A percentile compares a stretch with the other conserved stretches of the same genome.
Evolutionary conservation across 2,329 filamentous ascomycete genomes (phyloP).

Genomic region (Biscogniauxia sp.): DNA sequence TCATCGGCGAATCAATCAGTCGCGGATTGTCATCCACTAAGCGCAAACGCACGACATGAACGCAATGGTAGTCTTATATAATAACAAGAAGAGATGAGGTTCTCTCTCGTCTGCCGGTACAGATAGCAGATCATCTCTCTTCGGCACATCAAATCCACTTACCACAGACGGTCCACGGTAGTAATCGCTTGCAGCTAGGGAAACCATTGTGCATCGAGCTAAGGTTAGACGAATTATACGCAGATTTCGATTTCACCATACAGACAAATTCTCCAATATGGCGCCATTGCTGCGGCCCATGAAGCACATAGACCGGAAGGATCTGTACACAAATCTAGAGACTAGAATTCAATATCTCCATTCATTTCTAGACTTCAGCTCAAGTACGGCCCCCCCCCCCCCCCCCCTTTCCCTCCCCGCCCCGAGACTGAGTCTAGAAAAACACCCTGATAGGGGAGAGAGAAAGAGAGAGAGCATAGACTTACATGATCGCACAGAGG

Average conservation of each 20-base stretch:
- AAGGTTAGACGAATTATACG: background rate
- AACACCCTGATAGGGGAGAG: background rate
- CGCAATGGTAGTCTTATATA: background rate
- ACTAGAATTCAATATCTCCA: constrained; percentile 70
- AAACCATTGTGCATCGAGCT: background rate
- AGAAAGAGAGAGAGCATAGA: background rate
- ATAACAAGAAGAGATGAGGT: background rate
- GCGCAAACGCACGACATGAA: background rate
- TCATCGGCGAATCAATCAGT: background rate
- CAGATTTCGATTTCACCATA: background rate
- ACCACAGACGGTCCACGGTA: background rate
- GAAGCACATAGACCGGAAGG: constrained; percentile 67
- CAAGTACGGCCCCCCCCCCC: constrained; percentile 52
- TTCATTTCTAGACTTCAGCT: constrained; percentile 72
- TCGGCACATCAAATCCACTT: too few relatives aligned
- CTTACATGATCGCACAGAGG: constrained; percentile 47
- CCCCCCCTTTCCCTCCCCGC: too few relatives aligned
- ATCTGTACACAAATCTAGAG: constrained; percentile 69
- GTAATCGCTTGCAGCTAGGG: background rate
- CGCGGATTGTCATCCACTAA: background rate
- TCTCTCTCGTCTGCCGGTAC: background rate
- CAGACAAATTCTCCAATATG: constrained; percentile 18
- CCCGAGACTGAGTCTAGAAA: background rate
- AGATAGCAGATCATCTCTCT: background rate
- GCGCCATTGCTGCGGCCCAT: constrained; percentile 26